Evolutionary conservation across 257 asterid species (phyloP), one percentile per base, ranked within the genome.

Genomic region (Ajuga chamaepitys): DNA sequence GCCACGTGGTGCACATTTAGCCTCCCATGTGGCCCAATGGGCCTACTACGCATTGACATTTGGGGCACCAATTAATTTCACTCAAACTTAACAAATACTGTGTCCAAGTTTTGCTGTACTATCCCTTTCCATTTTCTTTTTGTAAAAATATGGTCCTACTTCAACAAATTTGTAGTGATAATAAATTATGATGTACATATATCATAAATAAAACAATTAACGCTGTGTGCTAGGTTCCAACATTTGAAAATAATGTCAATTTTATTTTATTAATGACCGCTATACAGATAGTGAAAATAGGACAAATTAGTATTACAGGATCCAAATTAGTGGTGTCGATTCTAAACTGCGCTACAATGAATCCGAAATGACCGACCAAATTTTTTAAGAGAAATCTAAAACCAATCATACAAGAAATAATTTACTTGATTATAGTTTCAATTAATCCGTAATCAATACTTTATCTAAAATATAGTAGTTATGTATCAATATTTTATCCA

Each of bases 11-110:
- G 70, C 44, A 51, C 66, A 7, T 7, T 24, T 1, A 3, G 69
- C 72, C 70, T 14, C 72, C 48, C 77, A 74, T 67, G 66, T 74
- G 71, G 75, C 78, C 78, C 79, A 69, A 51, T 59, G 79, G 82
- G 72, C 77, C 79, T 45, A 61, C 79, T 45, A 61, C 67, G 9
- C 42, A 35, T 77, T 74, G 74, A 74, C 71, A 69, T 30, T 56
- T 14, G 14, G 55, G 38, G 52, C 57, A 44, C 32, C 59, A 25
- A 58, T 72, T 17, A 32, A 62, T 38, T n/a, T 55, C 65, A 20
- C 17, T 14, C 0, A 18, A n/a, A 24, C 11, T 12, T 30, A 1
- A 22, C 2, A 41, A 26, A 58, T 41, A 37, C 34, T 56, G 37
- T 37, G 14, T 12, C 46, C 40, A 16, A 2, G 12, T 41, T 56